Percentiles rank a stretch among this genome's conserved stretches.
phyloP scores from a whole-genome alignment of 2,329 filamentous ascomycete species.

The Cladorrhinum sp. region DNA sequence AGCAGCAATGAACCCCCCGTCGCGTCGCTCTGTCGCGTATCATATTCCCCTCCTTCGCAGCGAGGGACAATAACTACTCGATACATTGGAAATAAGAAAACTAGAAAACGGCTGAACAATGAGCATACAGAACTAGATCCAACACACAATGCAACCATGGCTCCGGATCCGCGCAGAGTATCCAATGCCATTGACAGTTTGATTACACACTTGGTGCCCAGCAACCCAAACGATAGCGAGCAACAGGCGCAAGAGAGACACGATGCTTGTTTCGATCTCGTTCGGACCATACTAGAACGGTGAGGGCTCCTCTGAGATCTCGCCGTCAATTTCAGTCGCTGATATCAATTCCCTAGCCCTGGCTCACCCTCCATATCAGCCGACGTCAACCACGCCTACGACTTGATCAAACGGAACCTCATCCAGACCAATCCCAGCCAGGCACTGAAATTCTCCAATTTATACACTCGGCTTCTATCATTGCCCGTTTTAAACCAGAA shows the following conservation, averaged over 20 bases:
- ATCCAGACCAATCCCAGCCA: constrained; percentile 74
- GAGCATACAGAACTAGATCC: background rate
- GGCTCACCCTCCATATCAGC: constrained; percentile 56
- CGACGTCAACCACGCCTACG: constrained; percentile 86
- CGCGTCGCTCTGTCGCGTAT: constrained; percentile 16
- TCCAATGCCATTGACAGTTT: constrained; percentile 76
- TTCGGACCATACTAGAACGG: constrained; percentile 52
- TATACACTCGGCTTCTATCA: constrained; percentile 85
- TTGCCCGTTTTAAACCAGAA: constrained; percentile 91
- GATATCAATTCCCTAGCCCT: constrained; percentile 35
- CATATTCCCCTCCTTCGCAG: constrained; percentile 3
- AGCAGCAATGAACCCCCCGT: constrained; percentile 6
- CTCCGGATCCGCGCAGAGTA: constrained; percentile 59
- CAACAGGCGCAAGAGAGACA: constrained; percentile 66
- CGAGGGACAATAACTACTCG: background rate
- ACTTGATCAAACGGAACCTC: constrained; percentile 86
- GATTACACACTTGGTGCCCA: constrained; percentile 70
- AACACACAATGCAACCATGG: constrained; percentile 41
- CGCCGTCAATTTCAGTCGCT: constrained; percentile 5
- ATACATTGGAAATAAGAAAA: background rate
- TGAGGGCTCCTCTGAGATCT: constrained; percentile 30
- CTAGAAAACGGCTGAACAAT: background rate
- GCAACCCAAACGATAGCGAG: constrained; percentile 63
- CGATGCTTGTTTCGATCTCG: constrained; percentile 56
- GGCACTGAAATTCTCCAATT: constrained; percentile 81